Evolutionary conservation across 2,329 filamentous ascomycete species (phyloP).

Genomic region (Neofusicoccum laricinum): DNA sequence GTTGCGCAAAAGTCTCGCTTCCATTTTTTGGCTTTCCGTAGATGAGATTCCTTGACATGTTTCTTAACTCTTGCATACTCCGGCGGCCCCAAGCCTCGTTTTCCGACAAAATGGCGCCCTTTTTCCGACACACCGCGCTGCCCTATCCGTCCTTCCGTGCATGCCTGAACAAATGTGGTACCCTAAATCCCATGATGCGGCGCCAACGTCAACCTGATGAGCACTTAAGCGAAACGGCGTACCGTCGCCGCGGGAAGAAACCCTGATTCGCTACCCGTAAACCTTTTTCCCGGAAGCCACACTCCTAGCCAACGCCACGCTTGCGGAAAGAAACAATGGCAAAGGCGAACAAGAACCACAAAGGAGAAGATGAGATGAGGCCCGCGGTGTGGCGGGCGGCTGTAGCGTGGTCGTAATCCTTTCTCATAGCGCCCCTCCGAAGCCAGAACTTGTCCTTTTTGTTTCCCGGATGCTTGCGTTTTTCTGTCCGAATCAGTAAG

Average conservation of each 20-base stretch:
- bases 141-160: neutral
- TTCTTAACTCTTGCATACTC: neutral
- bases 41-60: conserved; percentile 6
- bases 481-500: neutral
- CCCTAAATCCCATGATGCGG: conserved; percentile 10
- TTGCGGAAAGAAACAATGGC: conserved; percentile 1
- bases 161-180: conserved; percentile 1
- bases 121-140: neutral
- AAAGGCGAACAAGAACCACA: conserved; percentile 4
- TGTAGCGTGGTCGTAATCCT: neutral
- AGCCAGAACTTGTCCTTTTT: neutral
- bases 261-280: conserved; percentile 14
- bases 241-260: conserved; percentile 11
- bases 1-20: conserved; percentile 1
- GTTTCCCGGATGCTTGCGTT: neutral
- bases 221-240: conserved; percentile 11
- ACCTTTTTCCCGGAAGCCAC: conserved; percentile 3
- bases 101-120: neutral
- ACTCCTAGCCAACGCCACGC: conserved; percentile 14
- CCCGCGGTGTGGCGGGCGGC: neutral
- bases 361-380: neutral
- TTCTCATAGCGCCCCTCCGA: neutral
- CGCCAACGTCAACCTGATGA: conserved; percentile 10
- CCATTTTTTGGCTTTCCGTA: conserved; percentile 4
- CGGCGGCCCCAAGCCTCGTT: neutral